Base-by-base conservation (phyloP, 2,329 filamentous ascomycete species). In the Cytospora piceicola region DNA sequence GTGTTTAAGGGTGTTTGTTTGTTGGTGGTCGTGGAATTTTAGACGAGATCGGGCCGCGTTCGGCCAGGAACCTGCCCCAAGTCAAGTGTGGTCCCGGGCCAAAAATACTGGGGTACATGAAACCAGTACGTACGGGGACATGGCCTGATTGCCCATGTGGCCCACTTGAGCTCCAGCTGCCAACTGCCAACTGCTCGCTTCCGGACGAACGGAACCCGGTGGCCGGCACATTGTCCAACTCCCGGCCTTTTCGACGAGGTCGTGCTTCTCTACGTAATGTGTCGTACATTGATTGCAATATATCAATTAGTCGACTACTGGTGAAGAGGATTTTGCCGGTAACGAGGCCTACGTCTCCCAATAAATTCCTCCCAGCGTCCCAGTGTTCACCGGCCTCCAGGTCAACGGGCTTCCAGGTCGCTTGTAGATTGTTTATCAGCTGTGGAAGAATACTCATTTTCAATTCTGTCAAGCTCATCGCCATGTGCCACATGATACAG, bases 11-110 rank as follows among this genome's bases (percentile, higher is more conserved):
- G 46, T 22, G 36, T 15, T n/a, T n/a, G n/a, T n/a, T n/a, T 46
- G 62, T 22, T 36, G 56, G 46, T 60, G 58, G 39, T 42, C 39
- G 15, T 42, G 39, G n/a, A 57, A 53, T 51, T 60, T 34, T 32
- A 51, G n/a, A 51, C 14, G 8, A 36, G 30, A 29, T 63, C 66
- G 66, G 66, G 63, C 66, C 66, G 68, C 36, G 42, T 54, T 69
- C 68, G 69, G 69, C 65, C 66, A 59, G 36, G 58, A 65, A 36
- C 56, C 7, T 29, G 63, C 27, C 34, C 63, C 46, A 49, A 34
- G 20, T 42, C 46, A 49, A 34, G 20, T 42, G 46, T 14, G n/a
- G 22, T 49, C n/a, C 46, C 46, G 24, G 46, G n/a, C 46, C n/a
- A n/a, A 17, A n/a, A 17, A n/a, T 24, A 24, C 46, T 49, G 9